Base-by-base conservation (phyloP, 1,139 yeast species). In the Hyphopichia buzzinii region DNA sequence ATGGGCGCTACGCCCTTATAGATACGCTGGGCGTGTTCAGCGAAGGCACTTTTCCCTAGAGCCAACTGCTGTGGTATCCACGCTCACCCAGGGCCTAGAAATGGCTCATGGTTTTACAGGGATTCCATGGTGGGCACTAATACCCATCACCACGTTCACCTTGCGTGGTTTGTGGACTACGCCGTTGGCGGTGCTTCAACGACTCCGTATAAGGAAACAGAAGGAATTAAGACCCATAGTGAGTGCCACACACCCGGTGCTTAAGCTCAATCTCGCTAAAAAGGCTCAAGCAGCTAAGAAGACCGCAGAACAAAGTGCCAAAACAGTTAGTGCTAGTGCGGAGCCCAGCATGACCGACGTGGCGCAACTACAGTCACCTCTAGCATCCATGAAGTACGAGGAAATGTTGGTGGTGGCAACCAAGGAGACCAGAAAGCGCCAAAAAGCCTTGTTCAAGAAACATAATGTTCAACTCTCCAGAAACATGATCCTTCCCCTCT, bases 381-480 rank as follows among this genome's bases (percentile, higher is more conserved):
- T 74, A 33, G 68, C 74, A 3, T 49, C 59, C n/a, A 66, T 89
- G 55, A 76, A 81, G 8, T 84, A 85, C 37, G 95, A 88, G 43
- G 95, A 89, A 49, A 84, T 89, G 22, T 64, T 79, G 30, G 64
- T 88, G 6, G 53, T 90, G 24, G 74, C 95, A 0, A 72, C 85
- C 4, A 89, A 86, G 55, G 97, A 90, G 54, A 76, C 82, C 27
- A 68, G 92, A 39, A 79, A 78, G 42, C 69, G 95, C 40, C 94
- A 90, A 47, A 79, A 82, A 46, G 62, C 60, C 34, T 63, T 90
- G 13, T 90, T 84, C 59, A 76, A 74, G 45, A 72, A 75, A 37
- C 72, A 84, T 51, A 66, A 70, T 12, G 87, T 90, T 36, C 94
- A 86, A 51, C 57, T 82, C 39, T 90, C 95, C 90, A 89, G 88